These are phyloP conservation scores for Calonectria pseudoreteaudii DNA, from an alignment of 2,329 filamentous ascomycete genomes.

Conservation along the genomic window DNA sequence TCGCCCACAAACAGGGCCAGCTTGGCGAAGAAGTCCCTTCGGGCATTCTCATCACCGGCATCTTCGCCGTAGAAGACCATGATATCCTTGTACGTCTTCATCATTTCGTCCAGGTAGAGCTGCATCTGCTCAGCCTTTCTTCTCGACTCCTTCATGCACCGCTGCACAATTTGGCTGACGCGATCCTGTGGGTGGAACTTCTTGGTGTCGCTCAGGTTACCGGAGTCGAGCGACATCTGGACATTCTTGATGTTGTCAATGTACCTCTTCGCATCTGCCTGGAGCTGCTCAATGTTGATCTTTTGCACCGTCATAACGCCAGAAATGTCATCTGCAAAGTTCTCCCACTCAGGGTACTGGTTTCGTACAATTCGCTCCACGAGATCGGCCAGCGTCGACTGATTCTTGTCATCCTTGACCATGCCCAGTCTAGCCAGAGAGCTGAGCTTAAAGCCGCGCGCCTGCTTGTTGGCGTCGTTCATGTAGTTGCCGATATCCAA, in stretches of 20 bases:
- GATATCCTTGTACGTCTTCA: slow-evolving; percentile 91
- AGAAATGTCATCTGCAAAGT: slow-evolving; percentile 85
- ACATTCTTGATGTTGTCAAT: slow-evolving; percentile 96
- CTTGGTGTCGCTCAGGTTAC: slow-evolving; percentile 95
- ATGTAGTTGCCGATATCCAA: slow-evolving; percentile 99
- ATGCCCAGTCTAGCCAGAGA: slow-evolving; percentile 92
- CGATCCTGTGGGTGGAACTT: slow-evolving; percentile 98
- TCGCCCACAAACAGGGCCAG: slow-evolving; percentile 89
- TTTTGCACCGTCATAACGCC: slow-evolving; percentile 86
- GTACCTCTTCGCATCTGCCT: slow-evolving; percentile 88
- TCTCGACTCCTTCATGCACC: slow-evolving; percentile 95
- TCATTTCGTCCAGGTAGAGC: slow-evolving; percentile 93
- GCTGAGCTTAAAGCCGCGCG: slow-evolving; percentile 96
- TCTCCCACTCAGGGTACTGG: slow-evolving; percentile 96
- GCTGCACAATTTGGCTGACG: slow-evolving; percentile 89
- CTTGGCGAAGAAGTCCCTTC: slow-evolving; percentile 95
- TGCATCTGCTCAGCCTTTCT: slow-evolving; percentile 97
- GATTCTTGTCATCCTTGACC: slow-evolving; percentile 99
- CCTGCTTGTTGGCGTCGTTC: slow-evolving; percentile 99
- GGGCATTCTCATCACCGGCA: slow-evolving; percentile 88
- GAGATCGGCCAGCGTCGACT: slow-evolving; percentile 93
- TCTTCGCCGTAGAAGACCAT: slow-evolving; percentile 98
- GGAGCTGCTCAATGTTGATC: slow-evolving; percentile 93
- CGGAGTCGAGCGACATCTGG: slow-evolving; percentile 89
- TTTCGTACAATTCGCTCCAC: slow-evolving; percentile 96